Evolutionary conservation across 352 stramenopile genomes (phyloP).

Genomic region (Globisporangium emineosum): DNA sequence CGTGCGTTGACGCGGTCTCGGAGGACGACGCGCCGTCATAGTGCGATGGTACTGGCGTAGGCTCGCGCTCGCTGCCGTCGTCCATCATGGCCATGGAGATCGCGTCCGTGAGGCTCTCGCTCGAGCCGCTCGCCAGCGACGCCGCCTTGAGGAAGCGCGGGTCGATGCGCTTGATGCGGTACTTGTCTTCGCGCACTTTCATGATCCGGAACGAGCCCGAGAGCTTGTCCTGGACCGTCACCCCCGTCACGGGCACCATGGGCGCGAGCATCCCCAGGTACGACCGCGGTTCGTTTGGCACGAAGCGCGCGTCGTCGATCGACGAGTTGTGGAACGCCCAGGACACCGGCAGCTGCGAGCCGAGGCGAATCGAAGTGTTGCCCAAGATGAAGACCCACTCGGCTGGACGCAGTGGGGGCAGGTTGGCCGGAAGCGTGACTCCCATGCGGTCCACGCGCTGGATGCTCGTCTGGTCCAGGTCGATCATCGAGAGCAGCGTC

Average conservation of each 20-base stretch:
- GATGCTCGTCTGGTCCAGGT: constrained; percentile 61
- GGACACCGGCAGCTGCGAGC: constrained; percentile 48
- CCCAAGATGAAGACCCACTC: constrained; percentile 61
- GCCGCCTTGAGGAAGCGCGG: constrained; percentile 40
- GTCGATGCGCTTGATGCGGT: constrained; percentile 54
- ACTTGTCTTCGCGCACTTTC: constrained; percentile 55
- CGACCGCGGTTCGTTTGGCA: constrained; percentile 56
- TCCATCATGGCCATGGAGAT: constrained; percentile 32
- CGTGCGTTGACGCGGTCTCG: constrained; percentile 17
- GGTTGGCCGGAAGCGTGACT: constrained; percentile 38
- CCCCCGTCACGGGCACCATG: constrained; percentile 38
- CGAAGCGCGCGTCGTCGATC: constrained; percentile 67
- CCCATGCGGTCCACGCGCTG: constrained; percentile 70
- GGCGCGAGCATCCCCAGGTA: constrained; percentile 48
- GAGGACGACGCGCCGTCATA: constrained; percentile 4
- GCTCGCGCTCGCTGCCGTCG: constrained; percentile 16
- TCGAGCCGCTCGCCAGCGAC: constrained; percentile 19
- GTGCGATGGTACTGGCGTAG: constrained; percentile 12
- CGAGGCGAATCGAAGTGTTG: constrained; percentile 35
- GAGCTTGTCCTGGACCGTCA: constrained; percentile 68
- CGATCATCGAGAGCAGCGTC: constrained; percentile 77
- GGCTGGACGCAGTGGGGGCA: constrained; percentile 33
- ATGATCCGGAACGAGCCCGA: constrained; percentile 70
- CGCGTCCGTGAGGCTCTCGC: constrained; percentile 34
- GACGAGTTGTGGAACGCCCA: constrained; percentile 71